Evolutionary conservation across 768 basidiomycete species (phyloP).

Genomic region (Termitomyces titanicus): DNA sequence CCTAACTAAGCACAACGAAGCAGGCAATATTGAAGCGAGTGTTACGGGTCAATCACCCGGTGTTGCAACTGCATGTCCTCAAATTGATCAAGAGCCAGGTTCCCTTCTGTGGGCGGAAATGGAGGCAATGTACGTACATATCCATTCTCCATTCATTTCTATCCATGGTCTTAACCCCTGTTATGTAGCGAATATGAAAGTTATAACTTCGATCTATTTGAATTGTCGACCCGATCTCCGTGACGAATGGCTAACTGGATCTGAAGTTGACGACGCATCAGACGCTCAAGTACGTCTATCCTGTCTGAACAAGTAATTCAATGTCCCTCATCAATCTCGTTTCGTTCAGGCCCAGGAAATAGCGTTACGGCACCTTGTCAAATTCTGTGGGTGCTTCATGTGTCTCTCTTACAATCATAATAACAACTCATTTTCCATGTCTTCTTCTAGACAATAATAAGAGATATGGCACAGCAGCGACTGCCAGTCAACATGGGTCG

Average conservation of each 20-base stretch:
- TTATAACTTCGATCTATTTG: conserved; percentile 96
- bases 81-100: conserved; percentile 99
- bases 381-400: conserved; percentile 71
- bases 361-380: conserved; percentile 88
- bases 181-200: conserved; percentile 93
- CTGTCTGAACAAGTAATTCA: not conserved
- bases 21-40: conserved; percentile 97
- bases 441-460: conserved; percentile 74
- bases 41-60: conserved; percentile 87
- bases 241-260: conserved; percentile 96
- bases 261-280: conserved; percentile 87
- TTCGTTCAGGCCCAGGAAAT: conserved; percentile 82
- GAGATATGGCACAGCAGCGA: conserved; percentile 69
- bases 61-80: conserved; percentile 90
- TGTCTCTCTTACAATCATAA: not conserved
- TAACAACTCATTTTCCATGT: not conserved
- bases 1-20: not conserved
- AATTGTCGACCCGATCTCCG: conserved; percentile 96
- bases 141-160: not conserved
- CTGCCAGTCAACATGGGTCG: conserved; percentile 46
- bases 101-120: conserved; percentile 95
- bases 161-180: not conserved
- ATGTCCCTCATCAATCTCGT: not conserved
- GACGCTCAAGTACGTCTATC: conserved; percentile 70
- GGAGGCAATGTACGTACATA: conserved; percentile 80